Base-by-base conservation (phyloP, 306 rosid genomes). In the Arachis hypogaea region DNA sequence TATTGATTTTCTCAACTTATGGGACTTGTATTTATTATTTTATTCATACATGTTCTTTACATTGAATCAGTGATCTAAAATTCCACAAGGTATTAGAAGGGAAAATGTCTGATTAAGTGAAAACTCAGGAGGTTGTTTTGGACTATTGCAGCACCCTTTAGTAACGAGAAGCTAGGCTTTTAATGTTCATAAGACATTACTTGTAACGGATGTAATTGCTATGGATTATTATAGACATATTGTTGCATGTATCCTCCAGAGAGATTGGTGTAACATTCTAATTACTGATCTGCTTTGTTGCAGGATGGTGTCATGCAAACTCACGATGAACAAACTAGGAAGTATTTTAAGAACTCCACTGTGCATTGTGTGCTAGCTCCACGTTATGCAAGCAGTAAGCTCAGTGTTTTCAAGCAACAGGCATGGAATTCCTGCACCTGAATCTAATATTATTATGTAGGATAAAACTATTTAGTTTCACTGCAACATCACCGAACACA, bases 281-380 rank as follows among this genome's bases (percentile, higher is more conserved):
- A 49, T 54, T 30, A 68, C 56, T 73, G 71, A 28, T 69, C 49
- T 54, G 76, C 40, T 60, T 78, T 38, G 57, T 60, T 84, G 70
- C 86, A 87, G 96, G 92, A 90, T 43, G 96, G 96, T 45, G 88
- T 90, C 51, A 90, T 90, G 96, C 89, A 86, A 69, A 90, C 96
- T 59, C 96, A 90, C 51, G 96, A 90, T 68, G 92, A 90, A 76
- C 81, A 90, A 82, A 87, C 96, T 41, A 90, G 82, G 51, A 90
- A 82, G 73, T 90, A 76, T 66, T 90, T 90, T 30, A 84, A 73
- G 66, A 82, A 87, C 76, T 87, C 96, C 11, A 87, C 87, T 22
- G 96, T 90, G 71, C 90, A 85, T 70, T 90, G 96, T 66, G 84
- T 87, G 7, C 85, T 90, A 80, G 78, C 90, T 77, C 90, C 96